A percentile compares a stretch with the other conserved stretches of the same genome.
These are phyloP conservation scores for Boletus speciosus DNA, from an alignment of 768 basidiomycete species.

Conservation along the genomic window DNA sequence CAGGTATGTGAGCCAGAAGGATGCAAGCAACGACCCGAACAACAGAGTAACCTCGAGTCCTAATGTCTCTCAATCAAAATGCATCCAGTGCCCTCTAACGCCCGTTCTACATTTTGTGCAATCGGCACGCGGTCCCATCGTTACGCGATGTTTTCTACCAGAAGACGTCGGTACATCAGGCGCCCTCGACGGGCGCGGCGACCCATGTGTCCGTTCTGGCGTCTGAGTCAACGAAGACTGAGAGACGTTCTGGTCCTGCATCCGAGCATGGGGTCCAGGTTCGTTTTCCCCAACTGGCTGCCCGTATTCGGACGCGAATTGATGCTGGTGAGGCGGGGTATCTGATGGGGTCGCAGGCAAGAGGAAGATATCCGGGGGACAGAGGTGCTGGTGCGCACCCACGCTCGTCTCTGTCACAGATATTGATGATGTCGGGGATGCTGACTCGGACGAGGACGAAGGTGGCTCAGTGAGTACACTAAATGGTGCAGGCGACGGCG, in stretches of 20 bases:
- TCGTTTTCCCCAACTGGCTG: neutral
- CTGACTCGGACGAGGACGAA: slow-evolving; percentile 19
- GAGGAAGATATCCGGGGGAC: slow-evolving; percentile 29
- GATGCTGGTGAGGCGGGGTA: slow-evolving; percentile 13
- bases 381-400: neutral
- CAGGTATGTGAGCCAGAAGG: slow-evolving; percentile 1
- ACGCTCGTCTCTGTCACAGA: neutral
- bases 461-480: slow-evolving; percentile 25
- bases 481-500: slow-evolving; percentile 21
- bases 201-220: slow-evolving; percentile 17
- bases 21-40: neutral
- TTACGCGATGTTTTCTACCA: slow-evolving; percentile 47
- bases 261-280: neutral
- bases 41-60: neutral
- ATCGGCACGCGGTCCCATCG: slow-evolving; percentile 69
- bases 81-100: slow-evolving; percentile 71
- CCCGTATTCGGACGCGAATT: slow-evolving; percentile 1
- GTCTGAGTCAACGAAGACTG: slow-evolving; percentile 3
- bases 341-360: slow-evolving; percentile 28
- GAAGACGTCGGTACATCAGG: slow-evolving; percentile 14
- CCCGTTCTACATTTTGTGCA: slow-evolving; percentile 63
- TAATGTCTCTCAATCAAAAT: slow-evolving; percentile 46
- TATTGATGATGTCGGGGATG: slow-evolving; percentile 14
- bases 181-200: slow-evolving; percentile 12
- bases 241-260: neutral